Base-by-base conservation (phyloP, 2,329 filamentous ascomycete genomes). In the Thermoascus crustaceus region DNA sequence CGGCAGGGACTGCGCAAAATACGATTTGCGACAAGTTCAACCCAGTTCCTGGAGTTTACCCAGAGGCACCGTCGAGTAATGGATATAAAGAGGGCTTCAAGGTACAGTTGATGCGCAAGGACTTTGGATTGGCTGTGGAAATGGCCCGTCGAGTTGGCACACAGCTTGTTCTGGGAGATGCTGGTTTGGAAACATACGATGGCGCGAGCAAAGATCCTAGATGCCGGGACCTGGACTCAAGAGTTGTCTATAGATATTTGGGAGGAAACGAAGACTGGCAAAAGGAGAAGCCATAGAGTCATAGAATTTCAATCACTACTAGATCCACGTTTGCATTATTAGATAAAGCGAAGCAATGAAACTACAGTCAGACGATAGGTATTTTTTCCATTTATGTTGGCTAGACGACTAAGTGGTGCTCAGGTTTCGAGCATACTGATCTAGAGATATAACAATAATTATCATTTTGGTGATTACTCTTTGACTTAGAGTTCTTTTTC, bases 51-150 rank as follows among this genome's bases (percentile, higher is more conserved):
- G 64, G 71, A 2, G 58, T 75, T 2, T 64, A 60, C 35, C 57
- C 64, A 0, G 62, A 71, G 21, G 66, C 70, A 1, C 69, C 71
- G 3, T 63, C 64, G 0, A 63, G 59, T 3, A 66, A 67, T 14
- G 69, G 66, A 0, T 74, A 73, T 48, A 54, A 65, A 36, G 68
- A 69, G 2, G 75, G 75, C 0, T 78, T 79, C 51, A 69, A 73
- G 29, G 69, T 78, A 4, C 66, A 76, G 49, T 46, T 78, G 45
- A 78, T 78, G 72, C 63, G 62, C 41, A 78, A 78, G 48, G 74
- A 78, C 45, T 70, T 79, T 38, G 58, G 61, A 2, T 50, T 78
- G 13, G 75, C 73, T 0, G 61, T 75, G 1, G 67, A 74, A 6
- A 68, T 71, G 54, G 74, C 73, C n/a, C 57, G 68, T 40, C 56